A percentile compares a stretch with the other conserved stretches of the same genome.
phyloP scores from a whole-genome alignment of 495 filamentous ascomycete genomes.

The Penicillium arizonense region DNA sequence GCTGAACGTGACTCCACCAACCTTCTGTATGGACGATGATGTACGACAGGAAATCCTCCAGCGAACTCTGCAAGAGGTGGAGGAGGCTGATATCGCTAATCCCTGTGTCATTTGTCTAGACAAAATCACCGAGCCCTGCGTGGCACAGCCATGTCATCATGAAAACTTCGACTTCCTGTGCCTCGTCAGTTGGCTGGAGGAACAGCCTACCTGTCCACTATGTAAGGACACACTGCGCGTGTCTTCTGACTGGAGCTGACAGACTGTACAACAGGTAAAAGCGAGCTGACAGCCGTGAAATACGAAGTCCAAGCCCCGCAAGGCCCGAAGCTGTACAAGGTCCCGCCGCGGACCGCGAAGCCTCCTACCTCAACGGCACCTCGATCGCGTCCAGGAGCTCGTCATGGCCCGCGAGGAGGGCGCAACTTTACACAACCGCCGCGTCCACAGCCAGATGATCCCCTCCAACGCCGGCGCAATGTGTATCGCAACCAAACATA shows the following conservation, averaged over 20 bases:
- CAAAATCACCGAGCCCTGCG: constrained; percentile 64
- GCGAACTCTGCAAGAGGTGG: constrained; percentile 43
- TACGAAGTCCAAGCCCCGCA: constrained; percentile 55
- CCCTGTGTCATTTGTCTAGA: constrained; percentile 70
- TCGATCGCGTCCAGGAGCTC: constrained; percentile 8
- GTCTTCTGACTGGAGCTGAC: constrained; percentile 3
- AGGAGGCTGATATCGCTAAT: constrained; percentile 29
- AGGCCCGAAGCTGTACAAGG: constrained; percentile 54
- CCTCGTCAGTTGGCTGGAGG: constrained; percentile 77
- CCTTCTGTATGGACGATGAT: constrained; percentile 39
- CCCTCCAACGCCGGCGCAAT: constrained; percentile 65
- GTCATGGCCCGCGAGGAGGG: constrained; percentile 19
- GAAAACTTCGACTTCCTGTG: constrained; percentile 81
- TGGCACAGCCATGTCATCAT: constrained; percentile 75
- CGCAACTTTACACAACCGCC: constrained; percentile 23
- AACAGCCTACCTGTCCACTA: constrained; percentile 71
- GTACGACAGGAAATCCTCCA: constrained; percentile 43
- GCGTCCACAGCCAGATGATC: constrained; percentile 46
- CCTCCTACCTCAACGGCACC: constrained; percentile 4
- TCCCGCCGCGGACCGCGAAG: constrained; percentile 28
- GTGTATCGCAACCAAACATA: constrained; percentile 77
- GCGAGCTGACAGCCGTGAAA: constrained; percentile 63
- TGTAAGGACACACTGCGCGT: constrained; percentile 44
- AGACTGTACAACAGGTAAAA: constrained; percentile 49
- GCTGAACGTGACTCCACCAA: constrained; percentile 4